Evolutionary conservation across 202 grass and related monocot genomes (phyloP), one percentile per base, ranked within the genome.

Genomic region (Hordeum pubiflorum): DNA sequence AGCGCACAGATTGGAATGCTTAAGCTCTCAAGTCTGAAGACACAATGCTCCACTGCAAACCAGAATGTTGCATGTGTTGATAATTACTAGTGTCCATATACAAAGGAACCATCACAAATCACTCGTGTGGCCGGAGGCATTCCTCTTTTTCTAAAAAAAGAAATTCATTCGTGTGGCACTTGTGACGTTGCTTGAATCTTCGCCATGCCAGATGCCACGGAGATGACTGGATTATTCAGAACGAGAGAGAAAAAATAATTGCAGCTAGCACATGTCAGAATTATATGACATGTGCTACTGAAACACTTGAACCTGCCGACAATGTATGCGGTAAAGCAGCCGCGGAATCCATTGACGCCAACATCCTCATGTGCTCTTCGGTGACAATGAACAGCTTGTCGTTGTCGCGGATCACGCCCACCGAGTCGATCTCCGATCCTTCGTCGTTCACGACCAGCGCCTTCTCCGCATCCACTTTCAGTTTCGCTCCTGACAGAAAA

Each of bases 391-490:
- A 98, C 48, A 98, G 59, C 77, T 91, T 95, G 77, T 98, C 92
- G 12, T 98, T 88, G 80, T 95, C 95, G 62, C 92, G 85, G 38
- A 95, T 84, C 58, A 98, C 90, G 73, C 93, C 86, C 26, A 89
- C 58, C 0, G 90, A 89, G 34, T 94, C 92, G 81, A 95, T 83
- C 87, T 93, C 95, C 14, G 92, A 79, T 40, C 74, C 92, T 69
- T 81, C 92, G 36, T 86, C 37, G 87, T 89, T 98, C 76, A 88
- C 72, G 44, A 98, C 15, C 58, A 79, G 27, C 13, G 82, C 80
- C 32, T 74, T 81, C 64, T 78, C 76, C 11, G 33, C 14, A 23
- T 87, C 74, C 0, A 93, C 70, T 32, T 75, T 85, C 40, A 98
- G 66, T 15, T 98, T 98, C 76, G 87, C 83, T 11, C 80, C 96